These are phyloP conservation scores for Fusarium setosum DNA, from an alignment of 2,329 filamentous ascomycete genomes.

Conservation along the genomic window DNA sequence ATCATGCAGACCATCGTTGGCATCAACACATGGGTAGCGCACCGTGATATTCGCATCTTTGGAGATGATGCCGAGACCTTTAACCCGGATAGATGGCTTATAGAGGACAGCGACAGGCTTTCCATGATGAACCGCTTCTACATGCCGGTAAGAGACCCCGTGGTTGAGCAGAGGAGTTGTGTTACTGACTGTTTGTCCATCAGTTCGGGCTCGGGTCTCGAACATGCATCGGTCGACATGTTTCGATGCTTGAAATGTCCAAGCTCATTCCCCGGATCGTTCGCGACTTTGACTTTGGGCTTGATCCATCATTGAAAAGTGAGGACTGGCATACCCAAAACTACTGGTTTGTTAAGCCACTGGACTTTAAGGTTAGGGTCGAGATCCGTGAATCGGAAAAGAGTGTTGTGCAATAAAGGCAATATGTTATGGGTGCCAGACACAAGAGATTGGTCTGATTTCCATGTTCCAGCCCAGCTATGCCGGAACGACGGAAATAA, in stretches of 20 bases:
- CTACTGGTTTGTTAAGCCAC: slow-evolving; percentile 33
- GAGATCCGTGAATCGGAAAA: neutral
- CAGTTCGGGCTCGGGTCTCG: slow-evolving; percentile 40
- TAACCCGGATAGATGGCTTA: slow-evolving; percentile 33
- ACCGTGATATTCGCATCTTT: slow-evolving; percentile 28
- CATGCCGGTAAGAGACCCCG: slow-evolving; percentile 26
- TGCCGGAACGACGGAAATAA: no score
- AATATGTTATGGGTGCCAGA: no score
- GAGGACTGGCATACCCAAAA: slow-evolving; percentile 19
- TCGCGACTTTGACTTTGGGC: slow-evolving; percentile 35
- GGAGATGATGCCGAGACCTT: slow-evolving; percentile 31
- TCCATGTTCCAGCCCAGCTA: neutral
- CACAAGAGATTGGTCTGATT: no score
- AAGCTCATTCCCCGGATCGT: slow-evolving; percentile 36
- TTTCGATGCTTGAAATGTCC: slow-evolving; percentile 41
- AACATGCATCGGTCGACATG: slow-evolving; percentile 36
- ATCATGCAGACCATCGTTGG: slow-evolving; percentile 29
- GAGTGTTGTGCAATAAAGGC: neutral
- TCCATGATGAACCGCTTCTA: slow-evolving; percentile 37
- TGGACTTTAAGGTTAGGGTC: slow-evolving; percentile 23
- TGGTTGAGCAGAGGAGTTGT: accelerated
- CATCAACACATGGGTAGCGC: slow-evolving; percentile 38
- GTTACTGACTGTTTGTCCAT: neutral
- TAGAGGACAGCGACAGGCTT: neutral
- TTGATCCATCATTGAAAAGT: neutral